Base-by-base conservation (phyloP, 1,284 basidiomycete genomes). In the Rhodotorula sp. region DNA sequence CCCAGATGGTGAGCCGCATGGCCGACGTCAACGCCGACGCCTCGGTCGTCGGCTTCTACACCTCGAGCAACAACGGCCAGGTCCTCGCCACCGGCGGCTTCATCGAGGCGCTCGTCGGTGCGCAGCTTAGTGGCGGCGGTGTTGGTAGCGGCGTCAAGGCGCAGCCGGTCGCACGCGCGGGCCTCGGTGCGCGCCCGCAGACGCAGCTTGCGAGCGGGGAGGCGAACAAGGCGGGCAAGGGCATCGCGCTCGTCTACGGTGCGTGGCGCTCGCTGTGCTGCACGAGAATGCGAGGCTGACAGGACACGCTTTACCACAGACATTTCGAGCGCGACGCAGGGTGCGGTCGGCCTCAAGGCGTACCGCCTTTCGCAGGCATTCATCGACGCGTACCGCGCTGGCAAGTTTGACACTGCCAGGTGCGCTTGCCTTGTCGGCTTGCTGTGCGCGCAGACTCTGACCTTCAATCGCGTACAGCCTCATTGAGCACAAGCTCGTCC, bases 41-140 rank as follows among this genome's bases (percentile, higher is more conserved):
- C 81, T 94, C 91, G 78, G 88, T 97, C 61, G 92, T 99, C 69
- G 97, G 97, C 57, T 94, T 97, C 83, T 99, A 99, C 85, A 93
- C 97, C 82, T 91, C 90, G 59, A 92, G 90, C 59, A 78, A 77
- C 69, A 78, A 80, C 71, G 78, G 79, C 36, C 79, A 79, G 69
- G 70, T 79, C 62, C 72, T 79, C 53, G 88, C 89, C 29, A 86
- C 93, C 64, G 93, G 94, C 53, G 93, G 93, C n/a, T 97, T 92
- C 83, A 91, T 89, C 79, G 91, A 94, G 80, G 88, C 88, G n/a
- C 84, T 97, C 60, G 86, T 98, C 63, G 93, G 97, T 73, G 91
- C 92, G 25, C 91, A 97, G 81, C 88, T 90, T 51, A 87, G 91
- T n/a, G 81, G 83, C 1, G 82, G 82, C 69, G 78, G 90, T 90